These are phyloP conservation scores for Pachysolen tannophilus DNA, from an alignment of 805 yeast species.

Conservation along the genomic window DNA sequence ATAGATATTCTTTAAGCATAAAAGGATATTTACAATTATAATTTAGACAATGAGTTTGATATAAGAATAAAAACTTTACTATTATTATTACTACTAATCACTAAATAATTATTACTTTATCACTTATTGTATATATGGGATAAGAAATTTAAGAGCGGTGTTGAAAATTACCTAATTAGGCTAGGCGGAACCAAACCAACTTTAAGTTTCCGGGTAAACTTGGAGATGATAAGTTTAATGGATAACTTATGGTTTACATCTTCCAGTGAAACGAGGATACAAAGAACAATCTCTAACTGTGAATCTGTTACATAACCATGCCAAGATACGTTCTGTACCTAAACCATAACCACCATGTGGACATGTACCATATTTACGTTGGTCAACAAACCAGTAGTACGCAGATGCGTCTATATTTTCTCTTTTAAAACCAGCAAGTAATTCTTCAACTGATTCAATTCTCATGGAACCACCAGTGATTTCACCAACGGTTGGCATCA, in stretches of 20 bases:
- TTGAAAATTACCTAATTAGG: background rate
- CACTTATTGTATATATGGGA: too few species aligned
- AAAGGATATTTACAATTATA: too few species aligned
- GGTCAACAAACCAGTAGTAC: slow-evolving; percentile 95
- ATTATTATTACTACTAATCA: too few species aligned
- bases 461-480: slow-evolving; percentile 99
- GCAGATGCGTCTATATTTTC: slow-evolving; percentile 77
- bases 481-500: slow-evolving; percentile 99
- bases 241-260: slow-evolving; percentile 90
- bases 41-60: too few species aligned
- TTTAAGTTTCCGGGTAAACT: too few species aligned
- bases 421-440: slow-evolving; percentile 85
- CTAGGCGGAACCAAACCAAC: too few species aligned
- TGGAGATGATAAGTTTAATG: too few species aligned
- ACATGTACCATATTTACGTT: slow-evolving; percentile 93
- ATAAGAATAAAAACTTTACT: too few species aligned
- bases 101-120: too few species aligned
- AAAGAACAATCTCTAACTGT: slow-evolving; percentile 97
- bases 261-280: slow-evolving; percentile 96
- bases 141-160: slow-evolving; percentile 1
- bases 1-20: too few species aligned
- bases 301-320: slow-evolving; percentile 96
- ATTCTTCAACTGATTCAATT: slow-evolving; percentile 72
- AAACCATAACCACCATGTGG: slow-evolving; percentile 99
- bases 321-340: slow-evolving; percentile 96